Percentiles rank a stretch among this genome's conserved stretches.
These are phyloP conservation scores for Vicia faba DNA, from an alignment of 306 rosid genomes.

Conservation along the genomic window DNA sequence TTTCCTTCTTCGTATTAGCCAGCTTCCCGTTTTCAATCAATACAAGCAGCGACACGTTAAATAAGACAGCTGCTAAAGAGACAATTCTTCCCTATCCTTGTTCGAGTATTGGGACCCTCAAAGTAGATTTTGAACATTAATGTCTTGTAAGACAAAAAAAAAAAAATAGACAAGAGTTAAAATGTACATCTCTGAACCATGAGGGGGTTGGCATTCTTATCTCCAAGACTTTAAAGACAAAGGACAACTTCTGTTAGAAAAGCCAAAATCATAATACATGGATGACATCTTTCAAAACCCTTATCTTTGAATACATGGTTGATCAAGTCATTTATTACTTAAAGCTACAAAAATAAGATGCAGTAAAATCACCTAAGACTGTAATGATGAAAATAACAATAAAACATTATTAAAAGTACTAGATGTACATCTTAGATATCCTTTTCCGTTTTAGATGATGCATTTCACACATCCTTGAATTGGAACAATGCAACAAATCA, in stretches of 20 bases:
- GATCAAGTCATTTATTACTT: constrained; percentile 27
- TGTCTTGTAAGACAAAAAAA: constrained; percentile 30
- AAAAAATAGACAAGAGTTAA: constrained; percentile 15
- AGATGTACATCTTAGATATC: constrained; percentile 24
- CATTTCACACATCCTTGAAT: constrained; percentile 46
- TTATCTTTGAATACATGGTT: constrained; percentile 32
- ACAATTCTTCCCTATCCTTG: constrained; percentile 19
- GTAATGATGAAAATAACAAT: background rate
- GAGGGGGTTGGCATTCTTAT: constrained; percentile 33
- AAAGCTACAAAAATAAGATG: constrained; percentile 5
- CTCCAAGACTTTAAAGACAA: constrained; percentile 27
- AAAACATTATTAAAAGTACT: constrained; percentile 13
- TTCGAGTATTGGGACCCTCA: constrained; percentile 33
- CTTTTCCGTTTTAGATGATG: constrained; percentile 27
- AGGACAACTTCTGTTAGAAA: constrained; percentile 25
- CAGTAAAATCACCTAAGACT: constrained; percentile 12
- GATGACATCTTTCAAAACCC: constrained; percentile 34
- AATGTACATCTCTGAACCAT: background rate
- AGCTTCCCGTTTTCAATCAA: too few relatives aligned
- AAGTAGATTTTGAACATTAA: constrained; percentile 23
- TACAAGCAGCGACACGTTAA: background rate
- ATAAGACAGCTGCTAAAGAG: constrained; percentile 21
- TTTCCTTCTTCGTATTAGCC: background rate
- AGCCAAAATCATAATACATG: constrained; percentile 36
- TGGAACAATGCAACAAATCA: constrained; percentile 48